Conservation (phyloP, 345 rosid species). For the Balakata baccata region DNA sequence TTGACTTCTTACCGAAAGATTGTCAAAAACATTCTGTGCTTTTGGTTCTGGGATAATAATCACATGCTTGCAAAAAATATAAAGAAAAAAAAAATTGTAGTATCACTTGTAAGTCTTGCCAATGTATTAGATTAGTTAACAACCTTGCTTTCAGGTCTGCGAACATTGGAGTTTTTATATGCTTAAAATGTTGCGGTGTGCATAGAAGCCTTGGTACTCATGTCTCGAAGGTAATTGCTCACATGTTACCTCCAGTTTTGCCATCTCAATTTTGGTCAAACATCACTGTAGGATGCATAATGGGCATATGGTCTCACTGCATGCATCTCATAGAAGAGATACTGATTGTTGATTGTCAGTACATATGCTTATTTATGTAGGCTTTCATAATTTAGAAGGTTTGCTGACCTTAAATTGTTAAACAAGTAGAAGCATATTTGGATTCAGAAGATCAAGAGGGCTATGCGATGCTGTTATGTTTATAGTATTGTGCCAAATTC, state of each 20-base stretch:
- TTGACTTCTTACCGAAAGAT: background rate
- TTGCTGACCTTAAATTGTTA: background rate
- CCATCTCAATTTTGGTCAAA: conserved; percentile 1
- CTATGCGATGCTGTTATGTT: too few relatives aligned
- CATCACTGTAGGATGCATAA: background rate
- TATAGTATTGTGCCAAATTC: too few relatives aligned
- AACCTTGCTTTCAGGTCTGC: conserved; percentile 68
- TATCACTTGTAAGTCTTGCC: background rate
- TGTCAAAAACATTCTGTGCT: conserved; percentile 1
- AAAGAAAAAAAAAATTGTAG: background rate
- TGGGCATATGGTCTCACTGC: background rate
- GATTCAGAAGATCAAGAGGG: too few relatives aligned
- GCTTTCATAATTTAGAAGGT: too few relatives aligned
- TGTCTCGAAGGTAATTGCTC: conserved; percentile 76
- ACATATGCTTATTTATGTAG: background rate
- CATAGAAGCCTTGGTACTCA: conserved; percentile 98
- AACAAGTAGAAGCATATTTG: background rate
- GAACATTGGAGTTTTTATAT: conserved; percentile 92
- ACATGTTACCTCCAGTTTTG: conserved; percentile 12
- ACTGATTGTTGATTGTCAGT: background rate
- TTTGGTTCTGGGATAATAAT: background rate
- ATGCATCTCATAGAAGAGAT: background rate
- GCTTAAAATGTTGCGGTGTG: conserved; percentile 94
- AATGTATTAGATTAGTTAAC: conserved; percentile 15
- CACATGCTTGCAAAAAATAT: background rate